Conservation (phyloP, 257 asterid species). For the Jacaranda mimosifolia region DNA sequence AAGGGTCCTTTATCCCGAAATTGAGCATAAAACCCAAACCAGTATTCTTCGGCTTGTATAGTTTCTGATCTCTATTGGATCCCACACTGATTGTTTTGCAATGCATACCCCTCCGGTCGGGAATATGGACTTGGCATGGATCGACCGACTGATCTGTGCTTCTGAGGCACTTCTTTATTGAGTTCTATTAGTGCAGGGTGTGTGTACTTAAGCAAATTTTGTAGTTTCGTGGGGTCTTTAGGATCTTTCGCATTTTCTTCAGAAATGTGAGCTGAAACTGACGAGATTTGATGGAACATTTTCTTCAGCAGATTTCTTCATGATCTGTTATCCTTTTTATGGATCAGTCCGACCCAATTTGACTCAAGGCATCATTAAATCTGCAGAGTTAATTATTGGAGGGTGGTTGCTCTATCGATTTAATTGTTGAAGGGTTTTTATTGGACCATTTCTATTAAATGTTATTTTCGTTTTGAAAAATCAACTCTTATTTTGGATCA, state of each 20-base stretch:
- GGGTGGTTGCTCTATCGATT: no score
- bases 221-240: constrained; percentile 37
- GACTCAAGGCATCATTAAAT: no score
- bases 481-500: no score
- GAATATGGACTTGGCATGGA: constrained; percentile 36
- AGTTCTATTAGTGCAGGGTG: constrained; percentile 47
- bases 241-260: not conserved
- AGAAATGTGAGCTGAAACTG: not conserved
- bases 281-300: not conserved
- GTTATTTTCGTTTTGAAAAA: no score
- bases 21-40: constrained; percentile 21
- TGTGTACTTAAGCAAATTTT: constrained; percentile 40
- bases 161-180: constrained; percentile 11
- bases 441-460: no score
- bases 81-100: constrained; percentile 33
- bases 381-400: no score
- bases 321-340: no score
- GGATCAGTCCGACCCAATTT: no score
- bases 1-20: constrained; percentile 45
- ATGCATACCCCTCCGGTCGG: constrained; percentile 39
- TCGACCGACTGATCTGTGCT: constrained; percentile 19
- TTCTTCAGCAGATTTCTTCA: no score
- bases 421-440: no score
- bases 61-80: constrained; percentile 24
- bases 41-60: constrained; percentile 33